Base-by-base conservation (phyloP, 331 rosid genomes). In the Spiraea crenata region DNA sequence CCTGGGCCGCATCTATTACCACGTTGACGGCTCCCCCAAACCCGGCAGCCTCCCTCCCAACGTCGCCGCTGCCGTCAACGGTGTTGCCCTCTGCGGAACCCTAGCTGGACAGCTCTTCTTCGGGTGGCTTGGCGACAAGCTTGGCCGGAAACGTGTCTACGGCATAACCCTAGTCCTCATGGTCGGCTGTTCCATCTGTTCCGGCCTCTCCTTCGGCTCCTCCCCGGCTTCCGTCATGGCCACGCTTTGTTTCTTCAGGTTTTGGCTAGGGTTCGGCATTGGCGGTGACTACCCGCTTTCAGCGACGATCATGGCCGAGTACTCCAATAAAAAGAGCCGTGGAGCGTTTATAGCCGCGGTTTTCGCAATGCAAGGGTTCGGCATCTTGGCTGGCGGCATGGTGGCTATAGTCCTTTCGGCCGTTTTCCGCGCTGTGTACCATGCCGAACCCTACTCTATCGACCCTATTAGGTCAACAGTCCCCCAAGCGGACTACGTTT, bases 261-360 rank as follows among this genome's bases (percentile, higher is more conserved):
- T 88, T 72, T 91, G 96, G 97, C 81, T 91, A 3, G 97, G 93
- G 11, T 91, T 89, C 41, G 93, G 97, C 1, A 91, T 91, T 44
- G 93, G 96, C n/a, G 96, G 97, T 5, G 91, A 87, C 49, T 91
- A 86, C 79, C 97, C 96, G 3, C 87, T 91, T 41, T 91, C 96
- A 0, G 97, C 97, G 1, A 91, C 90, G 16, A 91, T 91, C 70
- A 91, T 88, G 97, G 83, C 96, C 0, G 88, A 88, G 56, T 88
- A 85, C 67, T 76, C 96, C 34, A 83, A 87, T 57, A 82, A 82
- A 68, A 83, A 60, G 51, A 80, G 87, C 0, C 74, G 97, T 0
- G 96, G 93, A 0, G 78, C 84, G 3, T 89, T 91, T 37, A 77
- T 91, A 15, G 93, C 89, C 0, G 89, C 93, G 0, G 89, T 89